A percentile compares a stretch with the other conserved stretches of the same genome.
phyloP scores from a whole-genome alignment of 2,329 filamentous ascomycete species.

The Bipolaris victoriae region DNA sequence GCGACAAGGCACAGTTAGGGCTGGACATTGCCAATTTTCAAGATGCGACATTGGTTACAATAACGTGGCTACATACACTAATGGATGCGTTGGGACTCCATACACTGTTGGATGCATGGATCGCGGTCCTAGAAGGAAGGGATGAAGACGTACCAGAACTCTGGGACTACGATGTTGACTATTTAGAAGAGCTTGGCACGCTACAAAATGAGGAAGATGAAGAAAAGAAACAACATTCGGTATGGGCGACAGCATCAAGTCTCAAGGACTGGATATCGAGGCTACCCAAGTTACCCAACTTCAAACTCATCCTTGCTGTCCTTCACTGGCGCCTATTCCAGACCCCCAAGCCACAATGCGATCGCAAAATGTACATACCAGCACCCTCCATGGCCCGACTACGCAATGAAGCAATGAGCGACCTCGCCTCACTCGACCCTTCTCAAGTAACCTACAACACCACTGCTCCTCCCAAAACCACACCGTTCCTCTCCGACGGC shows the following conservation, averaged over 20 bases:
- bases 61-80: constrained; percentile 33
- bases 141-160: constrained; percentile 26
- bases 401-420: background rate
- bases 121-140: constrained; percentile 28
- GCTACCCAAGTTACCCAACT: constrained; percentile 8
- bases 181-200: constrained; percentile 19
- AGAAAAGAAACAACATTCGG: constrained; percentile 17
- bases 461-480: constrained; percentile 7
- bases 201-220: constrained; percentile 5
- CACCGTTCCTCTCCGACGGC: constrained; percentile 31
- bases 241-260: background rate
- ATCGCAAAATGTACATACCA: constrained; percentile 23
- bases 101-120: constrained; percentile 30
- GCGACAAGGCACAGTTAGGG: constrained; percentile 29
- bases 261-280: constrained; percentile 7
- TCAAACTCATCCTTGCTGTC: constrained; percentile 18
- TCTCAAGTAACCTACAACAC: constrained; percentile 6
- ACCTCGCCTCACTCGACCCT: constrained; percentile 8
- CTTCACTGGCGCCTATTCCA: constrained; percentile 21
- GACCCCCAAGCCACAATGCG: constrained; percentile 2
- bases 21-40: constrained; percentile 30
- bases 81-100: constrained; percentile 30
- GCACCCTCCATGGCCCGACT: constrained; percentile 20
- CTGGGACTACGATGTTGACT: constrained; percentile 32
- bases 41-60: constrained; percentile 31